Evolutionary conservation across 2,329 filamentous ascomycete genomes (phyloP), one percentile per base, ranked within the genome.

Genomic region (Microcera coccophila): DNA sequence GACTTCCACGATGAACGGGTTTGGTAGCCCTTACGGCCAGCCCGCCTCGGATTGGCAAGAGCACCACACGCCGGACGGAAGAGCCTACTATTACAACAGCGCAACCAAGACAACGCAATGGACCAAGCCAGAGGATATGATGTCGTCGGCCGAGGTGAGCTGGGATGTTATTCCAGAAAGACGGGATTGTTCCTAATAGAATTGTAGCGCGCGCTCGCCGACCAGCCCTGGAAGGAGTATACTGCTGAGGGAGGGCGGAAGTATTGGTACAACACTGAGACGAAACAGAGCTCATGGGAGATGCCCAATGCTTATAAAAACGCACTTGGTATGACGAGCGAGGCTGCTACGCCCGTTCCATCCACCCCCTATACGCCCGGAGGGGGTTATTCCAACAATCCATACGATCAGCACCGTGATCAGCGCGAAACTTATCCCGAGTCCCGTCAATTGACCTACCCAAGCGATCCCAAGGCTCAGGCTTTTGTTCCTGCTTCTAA

Each of bases 191-290:
- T 52, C 36, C 51, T 53, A 43, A 54, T 37, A 32, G 34, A 17
- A 11, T 34, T 38, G 29, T 48, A 90, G 88, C 85, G 85, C 61
- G 87, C 87, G 41, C 76, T 94, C 36, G 77, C 85, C 38, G 84
- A 84, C 57, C 87, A 93, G 55, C 87, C 87, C 51, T 98, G 90
- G 90, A 93, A 91, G 61, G 89, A 95, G 66, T 93, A 95, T 61
- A 89, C 85, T 19, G 84, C 87, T 17, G 82, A 90, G 49, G 87
- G 88, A 51, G 93, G 91, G 36, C 82, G 84, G 58, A 88, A 91
- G 62, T 98, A 98, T 69, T 98, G 90, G 87, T 91, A 90, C 66
- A 93, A 98, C 66, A 87, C 84, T 24, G 85, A 94, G 66, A 90
- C 87, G 34, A 90, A 91, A 68, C 79, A 90, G 70, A 97, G 90